Evolutionary conservation across 306 rosid species (phyloP).

Genomic region (Quillaja saponaria): DNA sequence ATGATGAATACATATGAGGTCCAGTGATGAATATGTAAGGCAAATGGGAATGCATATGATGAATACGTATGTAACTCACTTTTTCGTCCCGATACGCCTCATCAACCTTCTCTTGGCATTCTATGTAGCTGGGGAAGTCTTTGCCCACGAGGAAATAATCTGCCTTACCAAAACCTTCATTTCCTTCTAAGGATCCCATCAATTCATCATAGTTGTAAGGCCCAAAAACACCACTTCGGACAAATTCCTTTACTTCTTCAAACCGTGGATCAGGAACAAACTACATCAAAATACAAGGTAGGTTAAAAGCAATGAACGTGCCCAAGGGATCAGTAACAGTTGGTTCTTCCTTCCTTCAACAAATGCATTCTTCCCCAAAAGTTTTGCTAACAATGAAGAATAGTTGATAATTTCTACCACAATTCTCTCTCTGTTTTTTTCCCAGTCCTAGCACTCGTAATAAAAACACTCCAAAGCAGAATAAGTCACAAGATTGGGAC

Average conservation of each 20-base stretch:
- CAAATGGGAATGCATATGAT: conserved; percentile 15
- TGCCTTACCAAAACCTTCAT: conserved; percentile 89
- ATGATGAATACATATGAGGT: conserved; percentile 11
- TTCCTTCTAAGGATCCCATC: conserved; percentile 87
- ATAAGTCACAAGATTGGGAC: conserved; percentile 6
- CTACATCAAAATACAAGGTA: conserved; percentile 45
- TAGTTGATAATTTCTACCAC: conserved; percentile 4
- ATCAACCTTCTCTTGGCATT: conserved; percentile 91
- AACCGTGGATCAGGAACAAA: conserved; percentile 89
- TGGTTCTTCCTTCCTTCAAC: background rate
- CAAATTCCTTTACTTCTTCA: conserved; percentile 82
- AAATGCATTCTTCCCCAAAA: too few relatives aligned
- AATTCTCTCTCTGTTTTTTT: background rate
- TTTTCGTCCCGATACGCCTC: conserved; percentile 77
- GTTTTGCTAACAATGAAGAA: conserved; percentile 7
- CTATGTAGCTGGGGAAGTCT: conserved; percentile 96
- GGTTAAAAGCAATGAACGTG: conserved; percentile 29
- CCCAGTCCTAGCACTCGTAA: conserved; percentile 18
- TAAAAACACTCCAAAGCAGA: conserved; percentile 7
- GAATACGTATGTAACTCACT: conserved; percentile 43
- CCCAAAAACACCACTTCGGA: conserved; percentile 87
- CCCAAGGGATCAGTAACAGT: conserved; percentile 7
- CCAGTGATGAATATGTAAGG: conserved; percentile 13
- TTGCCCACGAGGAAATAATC: conserved; percentile 97
- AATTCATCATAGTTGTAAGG: conserved; percentile 66